phyloP scores from a whole-genome alignment of 23 red algal species.

The Gracilariopsis chorda region DNA sequence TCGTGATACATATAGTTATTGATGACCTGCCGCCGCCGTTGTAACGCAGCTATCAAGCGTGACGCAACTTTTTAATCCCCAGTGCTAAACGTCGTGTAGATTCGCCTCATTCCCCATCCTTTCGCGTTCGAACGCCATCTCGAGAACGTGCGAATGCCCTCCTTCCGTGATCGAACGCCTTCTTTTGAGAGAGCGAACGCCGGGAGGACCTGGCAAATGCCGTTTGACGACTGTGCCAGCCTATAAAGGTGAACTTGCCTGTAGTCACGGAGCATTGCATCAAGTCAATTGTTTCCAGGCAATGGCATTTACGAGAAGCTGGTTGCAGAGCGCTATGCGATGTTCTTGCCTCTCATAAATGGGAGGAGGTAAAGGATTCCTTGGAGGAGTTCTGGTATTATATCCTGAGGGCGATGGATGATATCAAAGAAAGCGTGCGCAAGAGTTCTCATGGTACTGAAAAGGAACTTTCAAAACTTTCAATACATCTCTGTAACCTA shows the following conservation, averaged over 20 bases:
- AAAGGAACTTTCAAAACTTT: conserved; percentile 33
- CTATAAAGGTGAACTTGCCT: background rate
- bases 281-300: conserved; percentile 28
- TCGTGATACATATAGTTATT: no score
- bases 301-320: conserved; percentile 45
- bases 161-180: no score
- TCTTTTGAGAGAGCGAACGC: no score
- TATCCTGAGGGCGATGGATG: conserved; percentile 49
- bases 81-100: no score
- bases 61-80: no score
- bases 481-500: conserved; percentile 59
- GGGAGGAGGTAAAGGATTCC: conserved; percentile 31
- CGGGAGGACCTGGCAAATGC: no score
- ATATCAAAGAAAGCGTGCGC: conserved; percentile 68
- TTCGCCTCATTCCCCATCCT: no score
- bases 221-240: no score
- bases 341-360: conserved; percentile 27
- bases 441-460: conserved; percentile 1
- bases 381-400: conserved; percentile 42
- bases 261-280: conserved; percentile 44
- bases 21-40: no score
- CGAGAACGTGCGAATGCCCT: no score
- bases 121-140: no score
- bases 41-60: no score
- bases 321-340: conserved; percentile 32